A percentile compares a stretch with the other conserved stretches of the same genome.
Evolutionary conservation across 1,284 basidiomycete genomes (phyloP).

Genomic region (Ustilago shanxiensis): DNA sequence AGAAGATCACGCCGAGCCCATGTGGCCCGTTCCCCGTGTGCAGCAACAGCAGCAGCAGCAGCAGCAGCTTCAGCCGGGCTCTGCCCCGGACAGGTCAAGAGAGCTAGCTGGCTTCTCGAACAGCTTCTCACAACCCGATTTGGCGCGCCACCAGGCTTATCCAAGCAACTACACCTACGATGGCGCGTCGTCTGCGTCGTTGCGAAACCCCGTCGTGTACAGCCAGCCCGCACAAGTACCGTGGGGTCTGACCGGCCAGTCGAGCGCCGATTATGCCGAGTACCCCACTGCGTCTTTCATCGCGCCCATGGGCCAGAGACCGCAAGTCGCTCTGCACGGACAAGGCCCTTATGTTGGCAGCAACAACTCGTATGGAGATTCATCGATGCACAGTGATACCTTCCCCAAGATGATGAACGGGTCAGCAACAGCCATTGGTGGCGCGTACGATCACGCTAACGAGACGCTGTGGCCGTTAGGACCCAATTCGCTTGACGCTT

Average conservation of each 20-base stretch:
- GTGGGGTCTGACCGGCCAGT: slow-evolving; percentile 23
- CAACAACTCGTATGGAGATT: slow-evolving; percentile 27
- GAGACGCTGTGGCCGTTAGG: slow-evolving; percentile 43
- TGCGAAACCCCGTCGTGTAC: slow-evolving; percentile 46
- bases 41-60: slow-evolving; percentile 29
- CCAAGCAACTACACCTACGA: slow-evolving; percentile 39
- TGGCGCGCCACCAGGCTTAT: slow-evolving; percentile 21
- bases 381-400: slow-evolving; percentile 21
- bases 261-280: slow-evolving; percentile 26
- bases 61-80: slow-evolving; percentile 26
- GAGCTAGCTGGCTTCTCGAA: slow-evolving; percentile 15
- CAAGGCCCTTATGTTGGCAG: slow-evolving; percentile 23
- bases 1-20: slow-evolving; percentile 27
- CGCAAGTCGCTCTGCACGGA: slow-evolving; percentile 16
- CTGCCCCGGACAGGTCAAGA: slow-evolving; percentile 23
- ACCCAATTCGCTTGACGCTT: slow-evolving; percentile 46
- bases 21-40: slow-evolving; percentile 37
- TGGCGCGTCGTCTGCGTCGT: slow-evolving; percentile 25
- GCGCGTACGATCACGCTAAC: slow-evolving; percentile 30
- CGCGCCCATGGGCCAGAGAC: slow-evolving; percentile 19
- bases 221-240: slow-evolving; percentile 35
- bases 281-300: slow-evolving; percentile 47
- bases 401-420: slow-evolving; percentile 28
- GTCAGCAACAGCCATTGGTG: slow-evolving; percentile 14
- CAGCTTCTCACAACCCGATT: slow-evolving; percentile 29